Evolutionary conservation across 2,329 filamentous ascomycete species (phyloP).

Genomic region (Talaromyces sp.): DNA sequence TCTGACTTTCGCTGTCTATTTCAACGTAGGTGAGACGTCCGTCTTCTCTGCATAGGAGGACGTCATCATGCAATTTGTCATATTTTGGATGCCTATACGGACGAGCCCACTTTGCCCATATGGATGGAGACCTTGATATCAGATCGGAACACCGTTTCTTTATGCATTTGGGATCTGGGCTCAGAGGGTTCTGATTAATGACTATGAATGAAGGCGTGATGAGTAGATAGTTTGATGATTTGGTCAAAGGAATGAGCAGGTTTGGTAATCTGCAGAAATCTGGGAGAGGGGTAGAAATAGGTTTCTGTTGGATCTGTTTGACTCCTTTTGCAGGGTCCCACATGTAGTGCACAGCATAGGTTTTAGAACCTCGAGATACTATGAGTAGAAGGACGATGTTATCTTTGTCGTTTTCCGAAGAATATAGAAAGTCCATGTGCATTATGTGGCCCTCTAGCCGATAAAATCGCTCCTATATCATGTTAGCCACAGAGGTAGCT

Average conservation of each 20-base stretch:
- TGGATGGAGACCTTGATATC: constrained; percentile 41
- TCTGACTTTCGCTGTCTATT: constrained; percentile 55
- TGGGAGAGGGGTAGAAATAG: constrained; percentile 31
- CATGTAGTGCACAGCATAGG: constrained; percentile 49
- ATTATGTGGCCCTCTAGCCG: constrained; percentile 69
- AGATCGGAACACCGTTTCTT: constrained; percentile 21
- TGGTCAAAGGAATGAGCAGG: constrained; percentile 67
- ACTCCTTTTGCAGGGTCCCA: constrained; percentile 48
- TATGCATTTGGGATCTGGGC: constrained; percentile 20
- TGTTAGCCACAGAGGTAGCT: background rate
- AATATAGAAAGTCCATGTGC: constrained; percentile 81
- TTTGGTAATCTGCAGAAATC: constrained; percentile 56
- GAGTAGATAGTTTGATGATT: constrained; percentile 66
- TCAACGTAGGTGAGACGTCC: constrained; percentile 72
- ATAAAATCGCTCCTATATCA: constrained; percentile 45
- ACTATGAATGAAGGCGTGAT: constrained; percentile 59
- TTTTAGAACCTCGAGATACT: constrained; percentile 43
- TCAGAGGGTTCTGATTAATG: constrained; percentile 43
- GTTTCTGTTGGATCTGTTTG: constrained; percentile 26
- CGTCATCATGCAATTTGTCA: constrained; percentile 64
- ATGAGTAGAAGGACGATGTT: constrained; percentile 74
- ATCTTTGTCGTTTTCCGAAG: constrained; percentile 60
- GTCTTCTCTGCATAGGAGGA: constrained; percentile 86
- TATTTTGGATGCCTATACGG: constrained; percentile 65
- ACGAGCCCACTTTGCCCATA: constrained; percentile 83